Percentiles rank a stretch among this genome's conserved stretches.
Evolutionary conservation across 139 green algal species (phyloP).

Genomic region (Tetraselmis striata): DNA sequence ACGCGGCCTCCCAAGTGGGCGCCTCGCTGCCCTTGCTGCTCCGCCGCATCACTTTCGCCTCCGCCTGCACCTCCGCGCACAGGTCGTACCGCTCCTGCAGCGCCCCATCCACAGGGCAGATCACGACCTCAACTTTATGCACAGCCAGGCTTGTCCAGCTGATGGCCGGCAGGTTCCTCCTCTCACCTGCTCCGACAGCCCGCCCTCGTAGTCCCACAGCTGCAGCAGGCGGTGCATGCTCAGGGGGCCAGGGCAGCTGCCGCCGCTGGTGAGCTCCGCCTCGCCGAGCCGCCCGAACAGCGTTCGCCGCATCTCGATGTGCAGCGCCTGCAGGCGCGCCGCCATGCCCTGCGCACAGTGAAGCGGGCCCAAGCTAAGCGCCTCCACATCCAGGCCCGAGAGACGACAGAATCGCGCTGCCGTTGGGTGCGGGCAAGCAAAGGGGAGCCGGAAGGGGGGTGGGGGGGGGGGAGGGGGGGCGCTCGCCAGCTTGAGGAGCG

Average conservation of each 20-base stretch:
- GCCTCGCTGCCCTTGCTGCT: conserved; percentile 18
- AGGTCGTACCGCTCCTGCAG: conserved; percentile 49
- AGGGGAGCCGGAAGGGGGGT: too few species aligned
- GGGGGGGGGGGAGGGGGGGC: too few species aligned
- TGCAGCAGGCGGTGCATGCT: conserved; percentile 35
- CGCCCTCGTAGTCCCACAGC: conserved; percentile 66
- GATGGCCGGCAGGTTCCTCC: too few species aligned
- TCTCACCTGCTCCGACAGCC: conserved; percentile 32
- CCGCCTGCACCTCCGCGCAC: conserved; percentile 37
- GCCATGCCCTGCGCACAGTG: conserved; percentile 38
- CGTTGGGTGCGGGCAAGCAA: too few species aligned
- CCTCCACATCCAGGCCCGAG: too few species aligned
- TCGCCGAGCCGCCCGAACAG: conserved; percentile 20
- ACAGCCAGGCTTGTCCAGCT: too few species aligned
- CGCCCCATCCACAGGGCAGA: too few species aligned
- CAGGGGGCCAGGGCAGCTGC: not conserved
- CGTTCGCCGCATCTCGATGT: conserved; percentile 48
- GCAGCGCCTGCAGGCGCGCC: conserved; percentile 45
- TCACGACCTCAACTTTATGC: too few species aligned
- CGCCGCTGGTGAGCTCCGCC: conserved; percentile 10
- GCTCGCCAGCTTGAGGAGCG: conserved; percentile 66
- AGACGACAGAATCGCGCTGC: too few species aligned
- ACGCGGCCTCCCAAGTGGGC: conserved; percentile 41
- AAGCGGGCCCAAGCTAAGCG: too few species aligned
- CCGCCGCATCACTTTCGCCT: conserved; percentile 35